Evolutionary conservation across 768 basidiomycete species (phyloP).

Genomic region (Auricularia cornea): DNA sequence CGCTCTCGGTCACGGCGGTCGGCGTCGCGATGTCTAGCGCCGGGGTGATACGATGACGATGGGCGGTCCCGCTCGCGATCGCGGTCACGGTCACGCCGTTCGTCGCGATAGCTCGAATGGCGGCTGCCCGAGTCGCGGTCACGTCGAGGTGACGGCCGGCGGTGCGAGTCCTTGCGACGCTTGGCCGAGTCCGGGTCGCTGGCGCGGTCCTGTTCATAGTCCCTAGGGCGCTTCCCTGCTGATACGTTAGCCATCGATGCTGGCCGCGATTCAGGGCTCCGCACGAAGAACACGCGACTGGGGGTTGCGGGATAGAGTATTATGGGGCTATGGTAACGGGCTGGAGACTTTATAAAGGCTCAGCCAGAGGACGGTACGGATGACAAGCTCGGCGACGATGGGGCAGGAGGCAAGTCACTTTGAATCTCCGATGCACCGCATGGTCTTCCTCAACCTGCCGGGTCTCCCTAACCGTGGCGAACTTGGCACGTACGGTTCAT

Average conservation of each 20-base stretch:
- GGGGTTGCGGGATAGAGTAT: too few species aligned
- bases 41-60: background rate
- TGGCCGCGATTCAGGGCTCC: conserved; percentile 54
- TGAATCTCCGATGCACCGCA: too few species aligned
- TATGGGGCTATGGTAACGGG: too few species aligned
- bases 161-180: background rate
- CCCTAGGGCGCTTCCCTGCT: conserved; percentile 81
- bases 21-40: conserved; percentile 7
- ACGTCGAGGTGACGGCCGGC: conserved; percentile 14
- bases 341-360: too few species aligned
- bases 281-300: conserved; percentile 64
- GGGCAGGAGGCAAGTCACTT: too few species aligned
- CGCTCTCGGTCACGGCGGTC: conserved; percentile 22
- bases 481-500: too few species aligned
- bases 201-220: conserved; percentile 31
- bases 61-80: conserved; percentile 13
- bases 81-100: conserved; percentile 12
- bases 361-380: too few species aligned
- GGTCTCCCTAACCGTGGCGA: too few species aligned
- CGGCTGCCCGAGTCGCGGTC: conserved; percentile 24
- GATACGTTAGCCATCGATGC: conserved; percentile 67
- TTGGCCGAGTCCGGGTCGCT: conserved; percentile 27
- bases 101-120: conserved; percentile 29
- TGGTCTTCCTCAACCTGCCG: too few species aligned
- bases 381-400: too few species aligned